Conservation (phyloP, 2,329 filamentous ascomycete genomes). For the Tolypocladium ovalisporum region DNA sequence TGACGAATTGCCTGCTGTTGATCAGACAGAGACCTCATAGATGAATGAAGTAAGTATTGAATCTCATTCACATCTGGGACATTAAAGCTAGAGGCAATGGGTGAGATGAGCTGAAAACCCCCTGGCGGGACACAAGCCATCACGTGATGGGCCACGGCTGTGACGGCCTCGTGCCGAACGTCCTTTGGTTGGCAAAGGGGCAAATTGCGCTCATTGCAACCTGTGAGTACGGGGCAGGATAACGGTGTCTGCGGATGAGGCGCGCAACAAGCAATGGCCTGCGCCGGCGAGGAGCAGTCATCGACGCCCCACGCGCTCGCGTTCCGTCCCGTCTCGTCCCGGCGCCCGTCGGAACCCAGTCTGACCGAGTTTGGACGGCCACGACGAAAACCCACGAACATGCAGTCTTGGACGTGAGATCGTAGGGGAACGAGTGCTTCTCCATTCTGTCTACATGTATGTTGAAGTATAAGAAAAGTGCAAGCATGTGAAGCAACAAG, state of each 20-base stretch:
- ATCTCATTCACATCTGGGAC: background rate
- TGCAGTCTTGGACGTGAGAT: too few relatives aligned
- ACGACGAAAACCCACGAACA: background rate
- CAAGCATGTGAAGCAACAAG: too few relatives aligned
- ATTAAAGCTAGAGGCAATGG: background rate
- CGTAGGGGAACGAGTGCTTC: background rate
- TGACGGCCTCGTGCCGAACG: background rate
- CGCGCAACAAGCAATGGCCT: background rate
- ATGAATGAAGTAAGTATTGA: background rate
- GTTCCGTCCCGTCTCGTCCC: background rate
- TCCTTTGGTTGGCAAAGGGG: background rate
- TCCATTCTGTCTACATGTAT: background rate
- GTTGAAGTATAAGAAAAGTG: too few relatives aligned
- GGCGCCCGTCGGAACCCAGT: background rate
- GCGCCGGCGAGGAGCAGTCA: too few relatives aligned
- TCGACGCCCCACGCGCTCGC: too few relatives aligned
- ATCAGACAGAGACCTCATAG: background rate
- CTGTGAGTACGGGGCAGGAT: background rate
- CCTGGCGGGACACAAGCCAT: background rate
- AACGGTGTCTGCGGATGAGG: background rate
- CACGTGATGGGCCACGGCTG: background rate
- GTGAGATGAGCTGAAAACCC: background rate
- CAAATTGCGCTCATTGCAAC: background rate
- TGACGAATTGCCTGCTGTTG: background rate
- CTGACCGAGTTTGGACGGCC: background rate